These are phyloP conservation scores for Ceratobasidium sp. DNA, from an alignment of 1,284 basidiomycete species.

Conservation along the genomic window DNA sequence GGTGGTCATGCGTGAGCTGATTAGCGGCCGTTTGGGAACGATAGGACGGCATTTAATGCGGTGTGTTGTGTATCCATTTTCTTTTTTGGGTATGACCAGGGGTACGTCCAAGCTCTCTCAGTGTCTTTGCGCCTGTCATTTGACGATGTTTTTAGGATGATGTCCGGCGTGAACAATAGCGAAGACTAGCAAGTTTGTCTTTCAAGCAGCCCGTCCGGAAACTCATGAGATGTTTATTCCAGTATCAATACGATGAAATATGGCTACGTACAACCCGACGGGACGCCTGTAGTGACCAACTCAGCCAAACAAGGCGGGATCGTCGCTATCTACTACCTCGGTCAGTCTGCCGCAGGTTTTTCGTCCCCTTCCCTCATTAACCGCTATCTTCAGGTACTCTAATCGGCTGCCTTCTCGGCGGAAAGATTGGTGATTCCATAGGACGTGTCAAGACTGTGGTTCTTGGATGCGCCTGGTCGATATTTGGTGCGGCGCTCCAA, in stretches of 20 bases:
- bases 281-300: conserved; percentile 66
- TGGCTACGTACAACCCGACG: conserved; percentile 61
- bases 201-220: conserved; percentile 54
- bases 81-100: conserved; percentile 68
- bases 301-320: conserved; percentile 67
- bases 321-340: conserved; percentile 51
- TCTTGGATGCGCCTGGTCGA: conserved; percentile 61
- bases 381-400: conserved; percentile 62
- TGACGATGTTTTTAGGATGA: conserved; percentile 54
- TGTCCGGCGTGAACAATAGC: conserved; percentile 69
- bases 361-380: conserved; percentile 56
- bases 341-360: background rate
- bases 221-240: background rate
- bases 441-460: conserved; percentile 65
- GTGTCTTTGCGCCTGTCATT: background rate
- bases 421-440: conserved; percentile 62
- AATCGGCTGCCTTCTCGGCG: conserved; percentile 65
- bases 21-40: background rate
- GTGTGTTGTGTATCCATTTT: conserved; percentile 43
- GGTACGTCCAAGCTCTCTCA: conserved; percentile 49
- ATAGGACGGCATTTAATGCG: conserved; percentile 41
- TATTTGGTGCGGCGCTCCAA: conserved; percentile 66
- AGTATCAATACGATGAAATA: conserved; percentile 47
- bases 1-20: background rate
- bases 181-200: conserved; percentile 62